A percentile compares a stretch with the other conserved stretches of the same genome.
phyloP scores from a whole-genome alignment of 805 yeast genomes.

The Candida odintsovae region DNA sequence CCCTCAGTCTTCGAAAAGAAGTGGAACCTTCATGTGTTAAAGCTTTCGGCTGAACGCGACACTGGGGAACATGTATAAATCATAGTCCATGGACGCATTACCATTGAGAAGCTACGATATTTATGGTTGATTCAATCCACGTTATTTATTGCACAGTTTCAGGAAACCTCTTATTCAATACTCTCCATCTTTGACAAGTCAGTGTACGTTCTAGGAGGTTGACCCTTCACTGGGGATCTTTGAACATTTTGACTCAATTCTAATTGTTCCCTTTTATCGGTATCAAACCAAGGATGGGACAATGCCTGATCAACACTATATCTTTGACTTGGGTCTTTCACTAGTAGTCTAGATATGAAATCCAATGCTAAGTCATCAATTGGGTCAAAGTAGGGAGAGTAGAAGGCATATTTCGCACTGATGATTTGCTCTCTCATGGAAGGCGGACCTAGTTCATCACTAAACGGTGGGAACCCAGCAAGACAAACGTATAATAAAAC shows the following conservation, averaged over 20 bases:
- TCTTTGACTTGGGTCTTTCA: conserved; percentile 61
- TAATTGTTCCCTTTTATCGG: background rate
- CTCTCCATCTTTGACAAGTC: conserved; percentile 26
- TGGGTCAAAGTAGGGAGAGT: conserved; percentile 75
- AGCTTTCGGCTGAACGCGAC: too few relatives aligned
- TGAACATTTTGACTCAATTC: conserved; percentile 12
- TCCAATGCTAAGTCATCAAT: conserved; percentile 62
- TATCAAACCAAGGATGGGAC: conserved; percentile 77
- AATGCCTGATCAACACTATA: conserved; percentile 83
- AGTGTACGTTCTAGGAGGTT: conserved; percentile 32
- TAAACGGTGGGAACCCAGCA: conserved; percentile 82
- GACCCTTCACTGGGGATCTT: conserved; percentile 25
- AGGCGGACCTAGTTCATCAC: conserved; percentile 79
- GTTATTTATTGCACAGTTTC: too few relatives aligned
- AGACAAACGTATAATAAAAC: conserved; percentile 72
- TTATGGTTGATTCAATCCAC: too few relatives aligned
- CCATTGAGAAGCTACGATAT: too few relatives aligned
- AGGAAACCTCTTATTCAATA: background rate
- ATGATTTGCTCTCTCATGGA: conserved; percentile 70
- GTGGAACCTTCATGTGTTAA: too few relatives aligned
- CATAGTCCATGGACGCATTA: too few relatives aligned
- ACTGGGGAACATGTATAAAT: too few relatives aligned
- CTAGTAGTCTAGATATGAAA: conserved; percentile 54
- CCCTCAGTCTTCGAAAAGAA: too few relatives aligned
- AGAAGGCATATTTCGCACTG: conserved; percentile 63